Base-by-base conservation (phyloP, 345 rosid species). In the Boechera divaricarpa region DNA sequence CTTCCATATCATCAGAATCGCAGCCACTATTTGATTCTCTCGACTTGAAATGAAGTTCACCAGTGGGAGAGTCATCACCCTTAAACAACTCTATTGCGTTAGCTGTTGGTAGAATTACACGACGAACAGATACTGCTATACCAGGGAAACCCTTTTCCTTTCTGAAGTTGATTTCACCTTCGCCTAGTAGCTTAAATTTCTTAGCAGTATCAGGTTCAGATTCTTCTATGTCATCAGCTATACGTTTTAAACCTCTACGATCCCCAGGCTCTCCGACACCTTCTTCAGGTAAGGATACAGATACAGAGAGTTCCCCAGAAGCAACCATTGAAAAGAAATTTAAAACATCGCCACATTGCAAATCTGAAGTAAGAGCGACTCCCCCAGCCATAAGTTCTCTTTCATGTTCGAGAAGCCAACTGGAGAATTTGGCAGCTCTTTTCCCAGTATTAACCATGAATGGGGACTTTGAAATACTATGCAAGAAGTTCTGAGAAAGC, bases 111-210 rank as follows among this genome's bases (percentile, higher is more conserved):
- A 92, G 51, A 52, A 69, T 75, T 69, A 82, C 82, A 53, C 90
- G 85, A 31, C 65, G 80, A 61, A 91, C 65, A 74, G 82, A 85
- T 28, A 92, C 86, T 72, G 67, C 67, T 68, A 95, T 86, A 60
- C 98, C 97, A 59, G 99, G 99, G 83, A 90, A 95, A 18, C 99
- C 99, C 80, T 95, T 95, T 81, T 85, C 99, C 58, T 90, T 84
- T 26, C 98, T 94, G 62, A 91, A 89, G 86, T 69, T 57, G 72
- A 87, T 87, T 79, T 95, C 99, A 66, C 90, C 82, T 77, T 95
- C 97, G 28, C 83, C 80, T 31, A 86, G 57, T 67, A 77, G 81
- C 82, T 82, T 95, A 33, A 85, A 44, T 67, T 85, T 92, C 85
- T 92, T 92, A 76, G 79, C 81, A 79, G 53, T 88, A 31, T 81